Percentiles rank a stretch among this genome's conserved stretches.
Evolutionary conservation across 352 stramenopile genomes (phyloP).

Genomic region (Paralagenidium karlingii): DNA sequence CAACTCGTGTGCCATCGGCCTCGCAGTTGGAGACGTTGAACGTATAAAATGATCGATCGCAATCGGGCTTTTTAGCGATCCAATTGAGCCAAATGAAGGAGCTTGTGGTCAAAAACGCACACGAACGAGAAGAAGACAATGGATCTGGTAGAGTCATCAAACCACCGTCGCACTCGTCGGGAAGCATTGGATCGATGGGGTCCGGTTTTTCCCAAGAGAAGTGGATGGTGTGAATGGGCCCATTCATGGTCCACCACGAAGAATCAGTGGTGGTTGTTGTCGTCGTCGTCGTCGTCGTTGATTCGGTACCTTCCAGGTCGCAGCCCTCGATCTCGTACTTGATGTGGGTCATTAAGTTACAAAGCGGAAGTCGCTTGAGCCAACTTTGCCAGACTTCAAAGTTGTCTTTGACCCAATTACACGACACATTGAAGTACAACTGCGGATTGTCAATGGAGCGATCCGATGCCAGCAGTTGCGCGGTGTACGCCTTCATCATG

Average conservation of each 20-base stretch:
- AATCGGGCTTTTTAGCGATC: constrained; percentile 15
- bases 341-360: constrained; percentile 13
- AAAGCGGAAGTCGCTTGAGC: constrained; percentile 12
- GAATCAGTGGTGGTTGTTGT: not conserved
- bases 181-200: constrained; percentile 12
- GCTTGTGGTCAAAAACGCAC: constrained; percentile 13
- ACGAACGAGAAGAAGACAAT: constrained; percentile 19
- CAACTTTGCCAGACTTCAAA: constrained; percentile 14
- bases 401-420: constrained; percentile 17
- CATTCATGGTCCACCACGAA: too few relatives aligned
- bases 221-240: constrained; percentile 12
- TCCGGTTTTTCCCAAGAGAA: constrained; percentile 20
- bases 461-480: too few relatives aligned
- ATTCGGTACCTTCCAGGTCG: constrained; percentile 1
- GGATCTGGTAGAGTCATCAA: constrained; percentile 9
- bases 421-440: constrained; percentile 16
- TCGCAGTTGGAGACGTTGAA: constrained; percentile 23
- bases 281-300: constrained; percentile 2
- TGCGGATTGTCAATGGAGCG: too few relatives aligned
- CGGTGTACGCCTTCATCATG: constrained; percentile 10
- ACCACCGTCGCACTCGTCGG: constrained; percentile 31
- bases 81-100: constrained; percentile 13
- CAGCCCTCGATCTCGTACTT: constrained; percentile 12
- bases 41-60: constrained; percentile 25
- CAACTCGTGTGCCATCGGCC: constrained; percentile 7